Evolutionary conservation across 768 basidiomycete genomes (phyloP).

Genomic region (Boletus insuetus): DNA sequence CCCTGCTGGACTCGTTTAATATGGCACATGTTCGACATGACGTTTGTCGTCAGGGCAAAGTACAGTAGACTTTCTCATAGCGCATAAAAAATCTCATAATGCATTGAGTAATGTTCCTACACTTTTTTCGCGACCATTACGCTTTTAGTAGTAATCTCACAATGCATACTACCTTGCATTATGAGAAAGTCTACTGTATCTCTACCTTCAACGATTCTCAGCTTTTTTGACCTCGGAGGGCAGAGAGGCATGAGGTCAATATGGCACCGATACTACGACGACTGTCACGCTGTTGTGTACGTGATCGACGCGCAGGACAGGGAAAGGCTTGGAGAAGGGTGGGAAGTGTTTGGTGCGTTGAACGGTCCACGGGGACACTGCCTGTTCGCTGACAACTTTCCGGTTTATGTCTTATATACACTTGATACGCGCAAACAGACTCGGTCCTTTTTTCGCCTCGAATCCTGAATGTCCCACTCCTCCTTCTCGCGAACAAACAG

Average conservation of each 20-base stretch:
- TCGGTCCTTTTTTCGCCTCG: conserved; percentile 85
- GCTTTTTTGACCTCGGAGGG: conserved; percentile 97
- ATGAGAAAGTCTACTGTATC: no score
- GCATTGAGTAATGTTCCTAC: no score
- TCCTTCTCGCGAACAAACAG: conserved; percentile 96
- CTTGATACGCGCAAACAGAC: conserved; percentile 41
- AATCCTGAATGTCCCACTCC: conserved; percentile 84
- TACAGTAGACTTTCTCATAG: no score
- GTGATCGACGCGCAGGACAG: conserved; percentile 92
- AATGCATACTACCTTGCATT: no score
- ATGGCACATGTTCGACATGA: not conserved
- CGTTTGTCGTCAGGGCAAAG: conserved; percentile 61
- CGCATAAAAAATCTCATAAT: no score
- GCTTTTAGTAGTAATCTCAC: no score
- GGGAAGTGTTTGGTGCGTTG: conserved; percentile 91
- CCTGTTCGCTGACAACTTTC: not conserved
- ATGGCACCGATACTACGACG: conserved; percentile 93
- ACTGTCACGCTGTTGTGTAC: conserved; percentile 95
- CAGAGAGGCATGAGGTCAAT: conserved; percentile 92
- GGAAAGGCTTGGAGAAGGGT: conserved; percentile 87
- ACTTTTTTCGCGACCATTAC: no score
- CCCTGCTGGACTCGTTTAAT: not conserved
- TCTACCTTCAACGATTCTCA: conserved; percentile 88
- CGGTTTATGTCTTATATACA: no score
- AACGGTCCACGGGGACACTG: no score